Evolutionary conservation across 2,329 filamentous ascomycete species (phyloP), one percentile per base, ranked within the genome.

Genomic region (Triangularia verruculosa): DNA sequence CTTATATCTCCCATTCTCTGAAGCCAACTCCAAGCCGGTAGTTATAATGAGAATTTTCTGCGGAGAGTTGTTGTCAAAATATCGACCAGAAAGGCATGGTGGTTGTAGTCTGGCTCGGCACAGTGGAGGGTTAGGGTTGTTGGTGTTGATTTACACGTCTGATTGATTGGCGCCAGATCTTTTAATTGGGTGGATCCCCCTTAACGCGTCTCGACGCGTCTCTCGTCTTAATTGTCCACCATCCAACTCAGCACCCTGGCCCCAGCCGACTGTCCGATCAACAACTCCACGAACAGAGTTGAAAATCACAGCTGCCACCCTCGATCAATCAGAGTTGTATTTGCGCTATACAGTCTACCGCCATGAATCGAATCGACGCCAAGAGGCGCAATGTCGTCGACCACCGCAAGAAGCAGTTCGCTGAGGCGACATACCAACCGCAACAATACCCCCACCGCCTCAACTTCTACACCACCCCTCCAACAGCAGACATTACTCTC

Each of bases 401-500:
- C 75, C 81, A 90, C 73, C 91, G 92, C 72, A 96, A 93, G 79
- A 90, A 88, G 74, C 93, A 97, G 76, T 97, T 97, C 74, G 90
- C 90, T 63, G 83, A 87, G 20, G 86, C 92, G 17, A 81, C 84
- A 61, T 97, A 88, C 81, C 89, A 91, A 76, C 87, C 92, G 69
- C 84, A 89, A 62, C 83, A 89, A 52, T 99, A 98, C 75, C 87
- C 89, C 13, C 84, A 94, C 76, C 89, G 93, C 62, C 85, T 99
- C 72, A 99, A 96, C 81, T 94, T 97, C 78, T 99, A 99, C 79
- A 80, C 87, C 52, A 83, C 89, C 25, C 91, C 95, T 54, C 95
- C 95, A 0, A 97, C 93, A 0, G 90, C 91, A 56, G 95, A 99
- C 74, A 95, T 99, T 70, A 96, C 92, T 0, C 87, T 99, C 51